Evolutionary conservation across 2,329 filamentous ascomycete genomes (phyloP), one percentile per base, ranked within the genome.

Genomic region (Ceratocystiopsis sp.): DNA sequence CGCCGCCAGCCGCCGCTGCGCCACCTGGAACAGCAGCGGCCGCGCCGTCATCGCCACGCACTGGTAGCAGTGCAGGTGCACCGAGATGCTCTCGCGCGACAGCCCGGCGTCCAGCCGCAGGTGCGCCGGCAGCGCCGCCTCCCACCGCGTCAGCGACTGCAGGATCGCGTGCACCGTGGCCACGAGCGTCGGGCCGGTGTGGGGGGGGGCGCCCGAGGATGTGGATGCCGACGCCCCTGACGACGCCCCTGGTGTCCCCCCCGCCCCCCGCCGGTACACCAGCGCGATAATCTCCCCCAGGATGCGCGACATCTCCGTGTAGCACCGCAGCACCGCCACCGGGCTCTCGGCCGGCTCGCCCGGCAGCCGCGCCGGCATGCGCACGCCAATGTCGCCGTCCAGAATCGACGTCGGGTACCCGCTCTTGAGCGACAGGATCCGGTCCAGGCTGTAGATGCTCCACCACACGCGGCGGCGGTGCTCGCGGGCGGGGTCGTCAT

Each of bases 21-120:
- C 66, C 3, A 73, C 63, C 47, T 71, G 64, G 46, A 72, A 71
- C 0, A 74, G 58, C 19, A 73, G 54, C 1, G 70, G 70, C 5
- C 70, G 58, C 0, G 64, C 66, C 0, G 69, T 70, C 68, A 74
- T 73, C 49, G 72, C 71, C 50, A 73, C 64, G 51, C 70, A 73
- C 37, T 71, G 69, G 46, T 71, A 71, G 49, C 72, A 73, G 48
- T 74, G 69, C 18, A 71, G 54, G 42, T 69, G 65, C 4, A 66
- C 67, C 1, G 67, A 69, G 5, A 51, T 48, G 40, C 47, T 48
- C 38, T 51, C 50, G n/a, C 51, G 45, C 9, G 51, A 50, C 8
- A 49, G 61, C 1, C 56, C 58, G 15, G 68, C 67, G 48, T 71
- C 63, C 38, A 72, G 64, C 3, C 65, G 62, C 13, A 74, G 55